Evolutionary conservation across 371 early-diverging fungal genomes (phyloP), one percentile per base, ranked within the genome.

Genomic region (Encephalitozoon romaleae): DNA sequence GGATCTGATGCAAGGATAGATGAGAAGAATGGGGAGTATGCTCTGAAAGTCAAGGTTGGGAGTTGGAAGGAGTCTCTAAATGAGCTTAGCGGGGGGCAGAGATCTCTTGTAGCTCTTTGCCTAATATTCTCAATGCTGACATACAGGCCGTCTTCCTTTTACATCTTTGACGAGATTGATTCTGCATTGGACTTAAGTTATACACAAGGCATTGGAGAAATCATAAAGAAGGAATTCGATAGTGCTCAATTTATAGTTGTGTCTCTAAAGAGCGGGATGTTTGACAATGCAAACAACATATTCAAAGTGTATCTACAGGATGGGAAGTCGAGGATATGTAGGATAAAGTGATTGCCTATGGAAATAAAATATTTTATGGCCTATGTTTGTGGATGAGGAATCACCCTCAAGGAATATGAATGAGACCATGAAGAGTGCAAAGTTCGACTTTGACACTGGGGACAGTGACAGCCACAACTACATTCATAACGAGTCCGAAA

Each of bases 231-330:
- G 4, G 87, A 98, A 49, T 98, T 98, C 87, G 91, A 90, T 72
- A 93, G 91, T 18, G 91, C 95, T 0, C 99, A 99, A 84, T 98
- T 99, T 83, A 91, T 99, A 51, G 91, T 98, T 2, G 97, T 99
- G 2, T 94, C 94, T 23, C 87, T 99, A n/a, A 99, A 98, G 84
- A 97, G 97, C 81, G 98, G 95, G 67, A 95, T 99, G 97, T 98
- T 94, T 85, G 93, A 93, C 79, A 96, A 95, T 83, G 99, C 99
- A 72, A 95, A 97, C 78, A 94, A 92, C 0, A 86, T 99, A 15
- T 98, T 94, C 87, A 88, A 91, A 66, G 91, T 97, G 0, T 89
- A 90, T 74, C 94, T 98, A 83, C 86, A 91, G 64, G 95, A 98
- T 78, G 96, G 97, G 34, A 93, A 92, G 23, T 94, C 95, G 9